Evolutionary conservation across 768 basidiomycete species (phyloP).

Genomic region (Sarcodon aspratus): DNA sequence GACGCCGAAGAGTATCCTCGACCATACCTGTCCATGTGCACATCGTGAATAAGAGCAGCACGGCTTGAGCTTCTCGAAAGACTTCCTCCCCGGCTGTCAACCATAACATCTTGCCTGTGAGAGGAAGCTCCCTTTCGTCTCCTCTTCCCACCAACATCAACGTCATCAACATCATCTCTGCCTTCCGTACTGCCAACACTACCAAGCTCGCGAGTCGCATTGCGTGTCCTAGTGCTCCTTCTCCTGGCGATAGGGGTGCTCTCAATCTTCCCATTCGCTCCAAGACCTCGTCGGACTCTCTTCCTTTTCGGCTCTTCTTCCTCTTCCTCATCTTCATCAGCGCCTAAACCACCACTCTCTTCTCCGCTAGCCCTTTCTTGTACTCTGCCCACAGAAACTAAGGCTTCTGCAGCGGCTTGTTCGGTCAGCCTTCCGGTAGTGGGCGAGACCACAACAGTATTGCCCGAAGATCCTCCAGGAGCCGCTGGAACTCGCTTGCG

Average conservation of each 20-base stretch:
- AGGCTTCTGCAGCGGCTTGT: conserved; percentile 82
- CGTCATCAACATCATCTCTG: not conserved
- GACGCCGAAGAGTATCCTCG: not conserved
- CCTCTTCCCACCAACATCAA: not conserved
- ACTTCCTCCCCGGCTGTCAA: not conserved
- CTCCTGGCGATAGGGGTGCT: conserved; percentile 18
- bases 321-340: conserved; percentile 35
- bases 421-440: conserved; percentile 47
- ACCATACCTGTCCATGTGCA: not conserved
- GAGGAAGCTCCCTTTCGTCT: not conserved
- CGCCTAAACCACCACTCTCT: conserved; percentile 23
- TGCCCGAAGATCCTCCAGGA: conserved; percentile 5
- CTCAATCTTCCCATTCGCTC: conserved; percentile 11
- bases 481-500: conserved; percentile 95
- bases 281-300: conserved; percentile 26
- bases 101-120: not conserved
- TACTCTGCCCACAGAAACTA: conserved; percentile 69
- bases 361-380: conserved; percentile 21
- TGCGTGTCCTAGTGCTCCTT: conserved; percentile 29
- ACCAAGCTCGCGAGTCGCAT: not conserved
- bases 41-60: not conserved
- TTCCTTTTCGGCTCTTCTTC: conserved; percentile 42
- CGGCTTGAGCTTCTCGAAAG: not conserved
- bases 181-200: no score
- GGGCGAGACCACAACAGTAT: conserved; percentile 21